Evolutionary conservation across 2,329 filamentous ascomycete genomes (phyloP).

Genomic region (Cladosporium sp.): DNA sequence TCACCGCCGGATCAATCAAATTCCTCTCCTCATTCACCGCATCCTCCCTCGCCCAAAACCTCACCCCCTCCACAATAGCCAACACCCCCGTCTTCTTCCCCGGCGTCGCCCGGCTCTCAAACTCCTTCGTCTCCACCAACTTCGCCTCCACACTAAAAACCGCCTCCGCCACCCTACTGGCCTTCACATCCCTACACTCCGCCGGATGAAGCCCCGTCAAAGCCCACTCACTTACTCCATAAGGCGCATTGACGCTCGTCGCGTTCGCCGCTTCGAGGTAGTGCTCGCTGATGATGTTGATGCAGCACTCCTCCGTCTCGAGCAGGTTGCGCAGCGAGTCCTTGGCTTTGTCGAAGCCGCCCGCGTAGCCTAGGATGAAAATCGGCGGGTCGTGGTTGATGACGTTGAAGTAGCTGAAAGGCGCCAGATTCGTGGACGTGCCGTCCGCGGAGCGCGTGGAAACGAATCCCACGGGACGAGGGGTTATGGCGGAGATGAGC

Average conservation of each 20-base stretch:
- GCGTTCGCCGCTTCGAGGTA: slow-evolving; percentile 85
- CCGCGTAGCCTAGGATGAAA: slow-evolving; percentile 62
- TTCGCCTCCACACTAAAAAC: slow-evolving; percentile 79
- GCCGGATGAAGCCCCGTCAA: slow-evolving; percentile 70
- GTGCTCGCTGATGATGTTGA: slow-evolving; percentile 83
- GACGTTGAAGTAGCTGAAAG: slow-evolving; percentile 81
- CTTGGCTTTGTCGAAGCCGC: slow-evolving; percentile 59
- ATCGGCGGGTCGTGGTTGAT: slow-evolving; percentile 82
- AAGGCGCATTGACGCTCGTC: slow-evolving; percentile 72
- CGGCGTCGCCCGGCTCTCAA: slow-evolving; percentile 64
- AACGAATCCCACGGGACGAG: slow-evolving; percentile 70
- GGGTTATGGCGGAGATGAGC: slow-evolving; percentile 75
- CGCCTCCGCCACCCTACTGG: slow-evolving; percentile 73
- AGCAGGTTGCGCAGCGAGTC: slow-evolving; percentile 72
- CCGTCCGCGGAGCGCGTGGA: slow-evolving; percentile 59
- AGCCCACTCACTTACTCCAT: slow-evolving; percentile 73
- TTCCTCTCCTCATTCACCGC: slow-evolving; percentile 74
- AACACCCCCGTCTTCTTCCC: slow-evolving; percentile 72
- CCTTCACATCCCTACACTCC: slow-evolving; percentile 59
- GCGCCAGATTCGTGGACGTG: slow-evolving; percentile 68
- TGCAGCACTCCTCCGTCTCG: slow-evolving; percentile 64
- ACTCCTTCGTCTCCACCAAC: slow-evolving; percentile 69
- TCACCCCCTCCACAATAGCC: slow-evolving; percentile 73
- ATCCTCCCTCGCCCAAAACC: slow-evolving; percentile 87
- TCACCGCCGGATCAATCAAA: slow-evolving; percentile 64